Conservation (phyloP, 2,329 filamentous ascomycete species). For the Trichoderma atrobrunneum region DNA sequence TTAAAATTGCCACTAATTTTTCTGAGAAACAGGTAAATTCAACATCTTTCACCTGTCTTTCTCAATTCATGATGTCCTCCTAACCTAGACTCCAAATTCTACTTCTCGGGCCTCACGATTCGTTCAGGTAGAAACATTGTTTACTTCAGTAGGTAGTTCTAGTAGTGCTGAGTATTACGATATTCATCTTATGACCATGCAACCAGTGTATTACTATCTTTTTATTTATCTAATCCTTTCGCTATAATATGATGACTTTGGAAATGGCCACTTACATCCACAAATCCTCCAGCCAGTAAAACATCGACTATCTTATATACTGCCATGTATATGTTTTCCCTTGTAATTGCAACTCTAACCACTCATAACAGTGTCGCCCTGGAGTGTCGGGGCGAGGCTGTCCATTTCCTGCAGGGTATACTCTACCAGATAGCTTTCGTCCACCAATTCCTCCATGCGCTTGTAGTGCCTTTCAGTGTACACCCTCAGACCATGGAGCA, state of each 20-base stretch:
- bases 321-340: neutral
- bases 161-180: neutral
- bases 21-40: neutral
- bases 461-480: constrained; percentile 95
- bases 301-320: neutral
- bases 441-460: constrained; percentile 81
- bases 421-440: constrained; percentile 92
- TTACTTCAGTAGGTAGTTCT: neutral
- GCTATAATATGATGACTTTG: constrained; percentile 1
- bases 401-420: constrained; percentile 96
- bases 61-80: neutral
- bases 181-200: neutral
- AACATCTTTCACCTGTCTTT: neutral
- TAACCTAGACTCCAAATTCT: neutral
- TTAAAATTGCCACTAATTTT: rapidly evolving
- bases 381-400: constrained; percentile 53
- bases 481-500: constrained; percentile 79
- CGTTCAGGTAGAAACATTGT: neutral
- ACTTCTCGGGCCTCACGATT: neutral
- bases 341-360: constrained; percentile 24
- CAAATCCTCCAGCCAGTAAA: neutral
- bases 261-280: neutral
- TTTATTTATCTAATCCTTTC: neutral
- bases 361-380: constrained; percentile 42
- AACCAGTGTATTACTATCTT: neutral